These are phyloP conservation scores for Sonneratia alba DNA, from an alignment of 345 rosid species.

Conservation along the genomic window DNA sequence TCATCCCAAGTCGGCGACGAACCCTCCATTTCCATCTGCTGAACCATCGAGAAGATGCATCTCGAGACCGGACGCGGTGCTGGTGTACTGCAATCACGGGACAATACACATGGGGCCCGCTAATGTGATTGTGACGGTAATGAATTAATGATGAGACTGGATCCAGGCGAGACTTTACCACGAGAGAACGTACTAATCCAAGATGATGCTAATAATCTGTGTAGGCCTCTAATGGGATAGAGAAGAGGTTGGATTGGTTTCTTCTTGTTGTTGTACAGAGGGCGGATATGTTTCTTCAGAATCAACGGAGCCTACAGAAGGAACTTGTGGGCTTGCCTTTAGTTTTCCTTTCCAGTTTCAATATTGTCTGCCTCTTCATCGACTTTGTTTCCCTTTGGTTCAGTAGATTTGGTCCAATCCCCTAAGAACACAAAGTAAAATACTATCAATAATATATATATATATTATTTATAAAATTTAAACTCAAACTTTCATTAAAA, in stretches of 20 bases:
- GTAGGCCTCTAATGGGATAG: not conserved
- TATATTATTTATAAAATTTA: too few species aligned
- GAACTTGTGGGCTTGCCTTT: not conserved
- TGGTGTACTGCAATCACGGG: not conserved
- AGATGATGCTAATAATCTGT: constrained; percentile 1
- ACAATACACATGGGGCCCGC: not conserved
- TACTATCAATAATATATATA: too few species aligned
- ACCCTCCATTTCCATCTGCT: constrained; percentile 21
- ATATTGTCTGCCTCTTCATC: not conserved
- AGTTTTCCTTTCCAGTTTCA: not conserved
- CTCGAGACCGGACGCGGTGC: not conserved
- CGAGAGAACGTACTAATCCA: not conserved
- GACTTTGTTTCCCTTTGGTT: not conserved
- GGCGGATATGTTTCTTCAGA: not conserved
- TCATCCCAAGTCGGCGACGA: constrained; percentile 14
- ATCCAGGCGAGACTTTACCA: not conserved
- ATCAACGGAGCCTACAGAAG: constrained; percentile 8
- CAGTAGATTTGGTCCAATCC: too few species aligned
- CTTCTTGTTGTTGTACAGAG: constrained; percentile 10
- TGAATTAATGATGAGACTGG: not conserved
- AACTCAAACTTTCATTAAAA: too few species aligned
- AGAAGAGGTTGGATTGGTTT: not conserved
- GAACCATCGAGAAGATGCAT: not conserved
- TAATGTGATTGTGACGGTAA: not conserved
- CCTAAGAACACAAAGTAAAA: too few species aligned